Base-by-base conservation (phyloP, 441 rosid species). In the Populus hybrid region DNA sequence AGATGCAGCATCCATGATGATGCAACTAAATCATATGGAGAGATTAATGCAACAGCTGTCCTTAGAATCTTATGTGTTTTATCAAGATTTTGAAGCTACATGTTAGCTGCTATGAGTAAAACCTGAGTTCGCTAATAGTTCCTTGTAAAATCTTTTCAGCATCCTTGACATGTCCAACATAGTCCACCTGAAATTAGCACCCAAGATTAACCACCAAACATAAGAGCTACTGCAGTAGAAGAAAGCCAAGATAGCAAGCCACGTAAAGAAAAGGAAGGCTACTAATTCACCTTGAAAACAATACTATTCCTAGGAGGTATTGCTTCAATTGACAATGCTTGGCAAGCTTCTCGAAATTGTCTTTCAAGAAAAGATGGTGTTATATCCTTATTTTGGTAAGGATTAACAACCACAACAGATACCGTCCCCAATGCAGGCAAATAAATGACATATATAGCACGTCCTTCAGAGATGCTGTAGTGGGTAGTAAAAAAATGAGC, bases 291-390 rank as follows among this genome's bases (percentile, higher is more conserved):
- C 92, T 94, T 91, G 87, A 90, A 89, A 81, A 76, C 77, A 69
- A 86, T 73, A 63, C 84, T 86, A 79, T 83, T 82, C 79, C 77
- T 85, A 38, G 87, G 81, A 68, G 85, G 74, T 78, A 85, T 85
- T 67, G 84, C 75, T 83, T 90, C 94, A 77, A 83, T 78, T 73
- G 90, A 92, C 85, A 91, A 79, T 67, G 92, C 87, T 77, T 81
- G 89, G 84, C 98, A 93, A 78, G 97, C 93, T 86, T 95, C 98
- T 87, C 32, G 91, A 81, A 90, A 93, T 85, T 94, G 97, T 83
- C 84, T 91, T 95, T 30, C 97, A 61, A 95, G 92, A 81, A 91
- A 85, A 82, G 91, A 80, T 78, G 92, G 81, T n/a, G 90, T 84
- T 80, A 93, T 70, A 73, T 89, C 96, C 88, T 90, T 89, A 81